Conservation (phyloP, 2,329 filamentous ascomycete genomes). For the Exophiala aquamarina region DNA sequence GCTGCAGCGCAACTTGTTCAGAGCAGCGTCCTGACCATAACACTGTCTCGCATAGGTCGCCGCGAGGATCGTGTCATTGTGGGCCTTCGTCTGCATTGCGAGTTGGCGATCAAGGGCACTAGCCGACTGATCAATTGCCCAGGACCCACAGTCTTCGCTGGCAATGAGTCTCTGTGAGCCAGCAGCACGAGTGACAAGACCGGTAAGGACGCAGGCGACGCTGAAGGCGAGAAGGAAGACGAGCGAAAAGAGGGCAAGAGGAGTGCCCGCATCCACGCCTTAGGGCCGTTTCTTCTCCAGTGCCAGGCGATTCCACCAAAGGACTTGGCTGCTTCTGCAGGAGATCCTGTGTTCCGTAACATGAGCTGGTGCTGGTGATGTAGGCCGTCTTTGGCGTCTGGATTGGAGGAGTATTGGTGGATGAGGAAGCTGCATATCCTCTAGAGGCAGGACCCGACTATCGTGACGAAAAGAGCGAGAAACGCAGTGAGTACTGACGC, state of each 20-base stretch:
- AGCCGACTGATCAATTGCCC: slow-evolving; percentile 16
- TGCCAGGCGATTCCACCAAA: slow-evolving; percentile 14
- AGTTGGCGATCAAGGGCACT: slow-evolving; percentile 1
- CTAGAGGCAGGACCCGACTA: slow-evolving; percentile 31
- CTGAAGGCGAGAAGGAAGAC: slow-evolving; percentile 28
- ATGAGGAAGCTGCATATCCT: slow-evolving; percentile 31
- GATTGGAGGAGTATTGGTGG: slow-evolving; percentile 27
- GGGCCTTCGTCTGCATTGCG: slow-evolving; percentile 12
- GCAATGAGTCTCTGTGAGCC: slow-evolving; percentile 34
- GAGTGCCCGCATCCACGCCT: slow-evolving; percentile 22
- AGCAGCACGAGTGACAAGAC: slow-evolving; percentile 31
- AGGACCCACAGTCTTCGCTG: slow-evolving; percentile 31
- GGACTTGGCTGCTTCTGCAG: slow-evolving; percentile 15
- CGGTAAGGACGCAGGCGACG: slow-evolving; percentile 35
- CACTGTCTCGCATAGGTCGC: slow-evolving; percentile 28
- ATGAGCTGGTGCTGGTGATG: slow-evolving; percentile 36
- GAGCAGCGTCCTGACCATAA: slow-evolving; percentile 18
- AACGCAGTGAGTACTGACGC: slow-evolving; percentile 30
- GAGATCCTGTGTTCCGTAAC: slow-evolving; percentile 32
- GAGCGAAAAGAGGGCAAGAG: slow-evolving; percentile 28
- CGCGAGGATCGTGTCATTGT: slow-evolving; percentile 28
- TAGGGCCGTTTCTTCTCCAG: slow-evolving; percentile 19
- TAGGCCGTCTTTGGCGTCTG: slow-evolving; percentile 30
- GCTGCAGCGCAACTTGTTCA: slow-evolving; percentile 21
- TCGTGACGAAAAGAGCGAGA: slow-evolving; percentile 30